Evolutionary conservation across 169 alveolate genomes (phyloP).

Genomic region (Plasmodium blacklocki): DNA sequence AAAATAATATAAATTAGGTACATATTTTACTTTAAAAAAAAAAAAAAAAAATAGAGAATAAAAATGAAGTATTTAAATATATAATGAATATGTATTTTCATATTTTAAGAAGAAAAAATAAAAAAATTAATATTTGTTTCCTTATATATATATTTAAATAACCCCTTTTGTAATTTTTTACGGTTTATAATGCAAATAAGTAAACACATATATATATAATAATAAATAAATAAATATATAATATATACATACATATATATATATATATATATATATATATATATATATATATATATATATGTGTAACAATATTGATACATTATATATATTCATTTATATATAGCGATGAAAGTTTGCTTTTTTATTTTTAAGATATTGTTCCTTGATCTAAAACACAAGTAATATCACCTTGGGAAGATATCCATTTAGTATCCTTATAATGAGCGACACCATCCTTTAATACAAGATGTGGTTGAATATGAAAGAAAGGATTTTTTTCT

Average conservation of each 20-base stretch:
- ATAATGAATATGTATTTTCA: too few species aligned
- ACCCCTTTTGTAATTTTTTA: too few species aligned
- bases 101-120: too few species aligned
- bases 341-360: neutral
- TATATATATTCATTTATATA: neutral
- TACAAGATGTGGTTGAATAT: slow-evolving; percentile 54
- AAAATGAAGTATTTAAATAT: too few species aligned
- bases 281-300: slow-evolving; percentile 4
- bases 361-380: slow-evolving; percentile 33
- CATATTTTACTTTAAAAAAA: too few species aligned
- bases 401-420: slow-evolving; percentile 62
- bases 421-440: slow-evolving; percentile 48
- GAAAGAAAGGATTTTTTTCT: slow-evolving; percentile 65
- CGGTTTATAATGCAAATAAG: too few species aligned
- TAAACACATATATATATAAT: neutral
- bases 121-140: too few species aligned
- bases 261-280: neutral
- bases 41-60: too few species aligned
- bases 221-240: too few species aligned
- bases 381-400: slow-evolving; percentile 44
- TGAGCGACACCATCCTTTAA: slow-evolving; percentile 48
- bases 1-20: too few species aligned
- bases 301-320: neutral
- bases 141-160: too few species aligned
- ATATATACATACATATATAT: neutral